These are phyloP conservation scores for Aspergillus niger DNA, from an alignment of 2,329 filamentous ascomycete genomes.

Conservation along the genomic window DNA sequence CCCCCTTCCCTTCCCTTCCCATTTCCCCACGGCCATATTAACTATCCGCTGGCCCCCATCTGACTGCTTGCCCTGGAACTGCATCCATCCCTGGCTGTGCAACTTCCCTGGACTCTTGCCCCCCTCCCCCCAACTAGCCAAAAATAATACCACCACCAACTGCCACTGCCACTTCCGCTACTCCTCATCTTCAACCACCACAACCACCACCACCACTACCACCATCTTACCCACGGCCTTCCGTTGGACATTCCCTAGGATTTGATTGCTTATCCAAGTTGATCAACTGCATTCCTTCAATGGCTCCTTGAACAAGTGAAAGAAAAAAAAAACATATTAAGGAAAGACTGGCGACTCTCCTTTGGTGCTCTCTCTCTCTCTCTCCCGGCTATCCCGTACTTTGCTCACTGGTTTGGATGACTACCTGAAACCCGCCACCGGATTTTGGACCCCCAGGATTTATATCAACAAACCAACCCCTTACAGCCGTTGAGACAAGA, in stretches of 20 bases:
- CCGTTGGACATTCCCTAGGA: slow-evolving; percentile 20
- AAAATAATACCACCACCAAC: slow-evolving; percentile 2
- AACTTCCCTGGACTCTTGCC: slow-evolving; percentile 6
- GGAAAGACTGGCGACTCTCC: slow-evolving; percentile 16
- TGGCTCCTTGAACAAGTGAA: slow-evolving; percentile 23
- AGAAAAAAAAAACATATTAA: background rate
- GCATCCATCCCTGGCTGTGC: slow-evolving; percentile 20
- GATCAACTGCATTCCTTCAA: slow-evolving; percentile 24
- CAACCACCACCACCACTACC: background rate
- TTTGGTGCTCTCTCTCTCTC: slow-evolving; percentile 10
- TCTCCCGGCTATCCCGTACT: slow-evolving; percentile 1
- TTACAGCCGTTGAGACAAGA: slow-evolving; percentile 7
- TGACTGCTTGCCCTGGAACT: slow-evolving; percentile 11
- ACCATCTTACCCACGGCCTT: background rate
- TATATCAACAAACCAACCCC: slow-evolving; percentile 8
- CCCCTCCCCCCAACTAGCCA: background rate
- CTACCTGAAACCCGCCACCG: slow-evolving; percentile 10
- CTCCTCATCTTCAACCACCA: background rate
- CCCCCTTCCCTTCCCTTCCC: no score
- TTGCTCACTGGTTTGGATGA: slow-evolving; percentile 11
- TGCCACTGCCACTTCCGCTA: background rate
- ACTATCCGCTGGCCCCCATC: slow-evolving; percentile 8
- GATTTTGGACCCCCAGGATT: slow-evolving; percentile 20
- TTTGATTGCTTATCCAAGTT: slow-evolving; percentile 13
- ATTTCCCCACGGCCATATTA: background rate